Base-by-base conservation (phyloP, 1,139 yeast species). In the Candida glucosophila region DNA sequence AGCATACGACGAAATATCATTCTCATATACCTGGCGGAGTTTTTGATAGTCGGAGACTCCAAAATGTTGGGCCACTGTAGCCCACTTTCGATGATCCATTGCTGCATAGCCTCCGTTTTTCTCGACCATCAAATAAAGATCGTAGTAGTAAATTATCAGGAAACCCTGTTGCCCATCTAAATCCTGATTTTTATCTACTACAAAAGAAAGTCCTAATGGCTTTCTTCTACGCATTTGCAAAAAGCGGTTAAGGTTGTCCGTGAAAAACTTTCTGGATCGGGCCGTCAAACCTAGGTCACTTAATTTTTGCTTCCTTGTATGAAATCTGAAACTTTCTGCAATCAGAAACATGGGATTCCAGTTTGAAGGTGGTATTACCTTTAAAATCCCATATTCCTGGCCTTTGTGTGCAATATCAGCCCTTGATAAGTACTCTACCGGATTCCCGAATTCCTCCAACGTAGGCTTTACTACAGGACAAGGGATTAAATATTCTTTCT, bases 241-340 rank as follows among this genome's bases (percentile, higher is more conserved):
- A 40, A 58, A 79, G 32, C 82, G 67, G 33, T 70, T 67, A 34
- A 78, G 49, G 36, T 75, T 80, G 31, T 68, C 73, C 24, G 56
- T 57, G 49, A 79, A 79, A 40, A 73, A 73, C 32, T 66, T 56
- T 28, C 88, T 55, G 19, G 79, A 71, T 34, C 92, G 56, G 27
- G 77, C 74, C 6, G 67, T 49, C 11, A 80, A 47, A 13, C 79
- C 77, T 41, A 80, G 55, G 44, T 78, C 83, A 40, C 73, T 68
- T 29, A 80, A 42, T 26, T 62, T 67, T 43, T 80, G 90, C 14
- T 75, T 47, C 29, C 90, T 52, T 5, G 85, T 78, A 35, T 73
- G 77, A 41, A 80, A 79, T 29, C 52, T 61, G 47, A 80, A 78
- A 6, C 54, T 44, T 20, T 58, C 54, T 25, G 79, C 64, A 11